Evolutionary conservation across 192 early-diverging fungal genomes (phyloP).

Genomic region (Gryganskiella cystojenkinii): DNA sequence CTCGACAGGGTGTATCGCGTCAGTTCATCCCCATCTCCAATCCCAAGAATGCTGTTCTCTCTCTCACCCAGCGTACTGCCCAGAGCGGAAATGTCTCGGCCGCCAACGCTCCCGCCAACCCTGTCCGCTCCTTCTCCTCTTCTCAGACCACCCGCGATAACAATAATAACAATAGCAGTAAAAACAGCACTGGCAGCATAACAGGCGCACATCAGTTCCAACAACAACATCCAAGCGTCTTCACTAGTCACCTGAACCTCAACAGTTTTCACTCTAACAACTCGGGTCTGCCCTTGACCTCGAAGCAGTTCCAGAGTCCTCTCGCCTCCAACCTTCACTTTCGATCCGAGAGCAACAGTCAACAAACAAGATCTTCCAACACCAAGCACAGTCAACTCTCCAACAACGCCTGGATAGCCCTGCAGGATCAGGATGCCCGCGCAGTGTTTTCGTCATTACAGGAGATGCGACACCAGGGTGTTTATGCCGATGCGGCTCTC

Average conservation of each 20-base stretch:
- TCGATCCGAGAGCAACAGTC: constrained; percentile 6
- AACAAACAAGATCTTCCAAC: not conserved
- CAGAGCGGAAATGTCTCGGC: constrained; percentile 8
- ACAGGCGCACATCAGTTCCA: constrained; percentile 22
- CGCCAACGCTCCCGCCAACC: constrained; percentile 34
- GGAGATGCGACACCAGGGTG: constrained; percentile 41
- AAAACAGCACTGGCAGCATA: not conserved
- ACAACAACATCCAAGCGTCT: constrained; percentile 5
- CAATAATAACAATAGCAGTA: constrained; percentile 10
- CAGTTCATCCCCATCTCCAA: constrained; percentile 39
- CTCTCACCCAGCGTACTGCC: constrained; percentile 35
- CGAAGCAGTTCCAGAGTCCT: constrained; percentile 16
- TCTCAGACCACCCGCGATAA: constrained; percentile 43
- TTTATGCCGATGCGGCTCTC: constrained; percentile 36
- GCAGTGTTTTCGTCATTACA: constrained; percentile 39
- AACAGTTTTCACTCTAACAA: constrained; percentile 9
- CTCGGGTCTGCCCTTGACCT: not conserved
- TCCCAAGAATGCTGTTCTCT: constrained; percentile 36
- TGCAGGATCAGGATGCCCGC: constrained; percentile 40
- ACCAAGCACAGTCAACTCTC: constrained; percentile 28
- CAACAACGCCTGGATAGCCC: constrained; percentile 32
- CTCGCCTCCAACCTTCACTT: constrained; percentile 23
- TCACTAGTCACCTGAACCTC: constrained; percentile 3
- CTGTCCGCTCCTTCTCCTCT: constrained; percentile 47
- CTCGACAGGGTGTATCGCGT: constrained; percentile 36